A percentile compares a stretch with the other conserved stretches of the same genome.
Conservation (phyloP, 2,329 filamentous ascomycete species). For the Leptographium radiaticola region DNA sequence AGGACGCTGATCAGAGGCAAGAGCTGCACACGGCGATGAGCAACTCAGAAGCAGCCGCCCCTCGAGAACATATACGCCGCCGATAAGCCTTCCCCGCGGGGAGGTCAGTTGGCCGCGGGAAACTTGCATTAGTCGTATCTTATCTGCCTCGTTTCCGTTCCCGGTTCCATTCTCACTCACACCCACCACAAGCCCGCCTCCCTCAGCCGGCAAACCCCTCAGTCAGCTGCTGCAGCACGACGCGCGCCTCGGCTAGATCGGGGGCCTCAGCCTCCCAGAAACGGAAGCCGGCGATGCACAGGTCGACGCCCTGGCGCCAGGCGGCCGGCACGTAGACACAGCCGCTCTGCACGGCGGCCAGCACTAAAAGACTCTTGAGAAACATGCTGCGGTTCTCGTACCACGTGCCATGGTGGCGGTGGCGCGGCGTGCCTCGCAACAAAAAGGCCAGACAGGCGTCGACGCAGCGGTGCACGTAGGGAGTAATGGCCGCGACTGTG, state of each 20-base stretch:
- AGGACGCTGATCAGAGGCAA: too few species aligned
- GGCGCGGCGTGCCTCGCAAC: background rate
- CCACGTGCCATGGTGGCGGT: constrained; percentile 3
- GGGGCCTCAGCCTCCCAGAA: background rate
- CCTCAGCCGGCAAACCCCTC: background rate
- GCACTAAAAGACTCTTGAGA: background rate
- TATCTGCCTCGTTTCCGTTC: too few species aligned
- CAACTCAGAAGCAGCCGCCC: too few species aligned
- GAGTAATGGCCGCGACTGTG: background rate
- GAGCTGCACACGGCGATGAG: too few species aligned
- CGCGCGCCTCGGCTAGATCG: background rate
- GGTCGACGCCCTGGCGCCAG: background rate
- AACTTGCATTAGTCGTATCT: too few species aligned
- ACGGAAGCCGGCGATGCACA: background rate
- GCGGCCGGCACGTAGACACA: background rate
- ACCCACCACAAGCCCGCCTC: too few species aligned
- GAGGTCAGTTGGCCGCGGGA: too few species aligned
- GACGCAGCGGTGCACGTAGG: background rate
- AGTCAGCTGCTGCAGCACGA: background rate
- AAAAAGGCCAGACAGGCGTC: background rate
- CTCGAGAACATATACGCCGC: too few species aligned
- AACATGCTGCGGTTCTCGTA: background rate
- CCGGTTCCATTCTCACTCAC: background rate
- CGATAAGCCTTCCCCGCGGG: too few species aligned
- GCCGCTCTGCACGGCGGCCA: background rate